Conservation (phyloP, 2,329 filamentous ascomycete species). For the Penicillium brasilianum region DNA sequence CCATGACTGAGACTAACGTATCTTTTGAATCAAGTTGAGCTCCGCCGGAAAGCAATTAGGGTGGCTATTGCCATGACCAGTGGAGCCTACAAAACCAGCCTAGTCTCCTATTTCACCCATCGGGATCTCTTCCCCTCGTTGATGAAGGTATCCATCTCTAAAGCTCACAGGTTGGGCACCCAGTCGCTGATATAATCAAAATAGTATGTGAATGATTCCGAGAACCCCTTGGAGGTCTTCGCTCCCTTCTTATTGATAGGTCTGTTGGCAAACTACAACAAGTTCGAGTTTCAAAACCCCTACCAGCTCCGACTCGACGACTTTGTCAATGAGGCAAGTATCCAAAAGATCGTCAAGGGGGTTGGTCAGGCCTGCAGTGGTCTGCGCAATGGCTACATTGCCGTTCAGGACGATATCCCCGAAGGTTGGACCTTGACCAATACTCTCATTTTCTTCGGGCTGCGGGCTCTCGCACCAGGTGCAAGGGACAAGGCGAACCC, state of each 20-base stretch:
- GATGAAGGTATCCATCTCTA: conserved; percentile 72
- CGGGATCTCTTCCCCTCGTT: conserved; percentile 90
- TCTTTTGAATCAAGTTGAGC: conserved; percentile 60
- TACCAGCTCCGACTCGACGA: conserved; percentile 91
- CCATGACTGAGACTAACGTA: not conserved
- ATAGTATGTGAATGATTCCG: conserved; percentile 80
- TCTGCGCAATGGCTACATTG: conserved; percentile 76
- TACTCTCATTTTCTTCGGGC: conserved; percentile 81
- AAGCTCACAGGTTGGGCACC: not conserved
- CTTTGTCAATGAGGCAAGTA: conserved; percentile 90
- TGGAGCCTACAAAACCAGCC: conserved; percentile 92
- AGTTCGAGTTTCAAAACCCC: conserved; percentile 97
- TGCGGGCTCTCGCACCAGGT: conserved; percentile 75
- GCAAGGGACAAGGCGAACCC: conserved; percentile 64
- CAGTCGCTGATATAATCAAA: conserved; percentile 18
- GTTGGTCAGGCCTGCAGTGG: conserved; percentile 73
- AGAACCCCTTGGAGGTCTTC: conserved; percentile 66
- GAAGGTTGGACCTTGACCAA: conserved; percentile 85
- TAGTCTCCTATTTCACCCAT: conserved; percentile 94
- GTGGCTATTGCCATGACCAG: conserved; percentile 83
- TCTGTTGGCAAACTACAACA: conserved; percentile 95
- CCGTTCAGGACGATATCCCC: conserved; percentile 85
- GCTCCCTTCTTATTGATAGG: conserved; percentile 83
- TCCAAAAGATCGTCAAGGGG: conserved; percentile 78
- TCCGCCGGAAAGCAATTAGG: conserved; percentile 79